Evolutionary conservation across 257 asterid species (phyloP), one percentile per base, ranked within the genome.

Genomic region (Craterostigma plantagineum): DNA sequence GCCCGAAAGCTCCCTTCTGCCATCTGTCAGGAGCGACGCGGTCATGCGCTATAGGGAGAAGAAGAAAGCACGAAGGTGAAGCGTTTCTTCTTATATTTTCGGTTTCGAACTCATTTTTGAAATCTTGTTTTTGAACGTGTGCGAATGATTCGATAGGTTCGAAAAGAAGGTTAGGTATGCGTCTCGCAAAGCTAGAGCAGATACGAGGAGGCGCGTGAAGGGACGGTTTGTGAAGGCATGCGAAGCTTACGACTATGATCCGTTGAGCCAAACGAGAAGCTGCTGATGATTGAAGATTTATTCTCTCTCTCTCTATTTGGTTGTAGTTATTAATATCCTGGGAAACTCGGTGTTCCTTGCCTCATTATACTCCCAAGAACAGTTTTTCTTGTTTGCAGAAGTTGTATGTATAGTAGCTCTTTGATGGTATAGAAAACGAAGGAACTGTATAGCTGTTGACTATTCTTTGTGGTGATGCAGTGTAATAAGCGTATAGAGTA

Each of bases 191-290:
- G 90, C 84, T 42, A 79, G 95, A 68, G 98, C 98, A 55, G 98
- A 87, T 49, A 83, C 77, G 41, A 69, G 98, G 63, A 76, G 54
- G 57, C 98, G 95, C 54, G 98, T 82, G 18, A 87, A 87, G 65
- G 93, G 98, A 34, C 86, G 98, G 9, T 87, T 87, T 57, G 76
- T 87, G 50, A 87, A 87, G 92, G 92, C 81, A 12, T 95, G 98
- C 10, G 92, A 90, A 46, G 72, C 76, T 44, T 83, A 75, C 50
- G 98, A 90, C 53, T 76, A 82, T 42, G 98, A 90, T 49, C 93
- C 95, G 7, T 43, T 77, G 68, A 68, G 67, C 62, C 75, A 60
- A 48, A 70, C 79, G 58, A 62, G 68, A 60, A 83, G 98, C 70
- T 73, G 4, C 72, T 87, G 64, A 87, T 56, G 8, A 6, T n/a